Conservation (phyloP, 306 rosid species). For the Glycine latifolia region DNA sequence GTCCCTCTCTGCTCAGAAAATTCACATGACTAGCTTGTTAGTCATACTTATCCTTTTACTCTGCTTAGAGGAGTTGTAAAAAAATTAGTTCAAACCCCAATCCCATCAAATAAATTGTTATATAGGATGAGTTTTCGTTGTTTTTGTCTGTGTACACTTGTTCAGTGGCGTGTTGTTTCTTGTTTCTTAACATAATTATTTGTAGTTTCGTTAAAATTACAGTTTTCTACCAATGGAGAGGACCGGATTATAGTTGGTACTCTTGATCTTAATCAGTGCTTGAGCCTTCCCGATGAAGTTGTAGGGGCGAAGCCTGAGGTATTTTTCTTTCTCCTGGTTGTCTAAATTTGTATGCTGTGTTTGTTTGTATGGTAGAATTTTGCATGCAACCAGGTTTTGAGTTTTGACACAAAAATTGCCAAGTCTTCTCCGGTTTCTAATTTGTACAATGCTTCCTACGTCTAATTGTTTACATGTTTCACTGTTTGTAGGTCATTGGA, state of each 20-base stretch:
- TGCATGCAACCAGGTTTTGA: not conserved
- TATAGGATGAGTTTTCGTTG: not conserved
- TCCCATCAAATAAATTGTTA: not conserved
- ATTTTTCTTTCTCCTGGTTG: slow-evolving; percentile 43
- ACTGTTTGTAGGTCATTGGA: slow-evolving; percentile 61
- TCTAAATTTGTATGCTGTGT: not conserved
- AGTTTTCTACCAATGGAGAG: slow-evolving; percentile 78
- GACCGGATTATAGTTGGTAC: slow-evolving; percentile 78
- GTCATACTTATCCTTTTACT: not conserved
- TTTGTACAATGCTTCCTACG: slow-evolving; percentile 16
- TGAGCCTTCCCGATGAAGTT: slow-evolving; percentile 91
- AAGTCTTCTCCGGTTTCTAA: slow-evolving; percentile 32
- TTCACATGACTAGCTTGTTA: slow-evolving; percentile 1
- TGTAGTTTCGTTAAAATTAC: slow-evolving; percentile 45
- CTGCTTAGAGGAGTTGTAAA: slow-evolving; percentile 21
- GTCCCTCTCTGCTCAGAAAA: not conserved
- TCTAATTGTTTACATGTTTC: slow-evolving; percentile 36
- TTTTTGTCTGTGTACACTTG: not conserved
- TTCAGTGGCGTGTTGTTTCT: slow-evolving; percentile 25
- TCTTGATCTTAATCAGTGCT: slow-evolving; percentile 87
- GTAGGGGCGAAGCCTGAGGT: slow-evolving; percentile 84
- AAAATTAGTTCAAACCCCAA: not conserved
- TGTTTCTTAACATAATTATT: slow-evolving; percentile 30
- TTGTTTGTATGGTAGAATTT: not conserved
- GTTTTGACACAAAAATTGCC: not conserved